Percentiles rank a stretch among this genome's conserved stretches.
These are phyloP conservation scores for Backusella psychrophila DNA, from an alignment of 192 early-diverging fungal species.

Conservation along the genomic window DNA sequence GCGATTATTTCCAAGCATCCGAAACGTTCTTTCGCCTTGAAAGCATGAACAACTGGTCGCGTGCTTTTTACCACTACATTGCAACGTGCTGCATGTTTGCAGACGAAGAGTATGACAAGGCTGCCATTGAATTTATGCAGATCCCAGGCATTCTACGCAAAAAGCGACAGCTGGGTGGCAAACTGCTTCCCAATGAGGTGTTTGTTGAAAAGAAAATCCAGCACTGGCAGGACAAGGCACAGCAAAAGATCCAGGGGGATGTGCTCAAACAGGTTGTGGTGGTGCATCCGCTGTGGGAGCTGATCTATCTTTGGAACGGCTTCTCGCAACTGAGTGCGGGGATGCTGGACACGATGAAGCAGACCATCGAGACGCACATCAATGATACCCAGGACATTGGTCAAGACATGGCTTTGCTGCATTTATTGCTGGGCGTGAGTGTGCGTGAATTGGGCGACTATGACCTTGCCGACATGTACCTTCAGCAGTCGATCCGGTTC, in stretches of 20 bases:
- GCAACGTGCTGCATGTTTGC: conserved; percentile 40
- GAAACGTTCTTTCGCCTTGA: conserved; percentile 43
- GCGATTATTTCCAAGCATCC: conserved; percentile 39
- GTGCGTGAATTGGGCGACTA: conserved; percentile 29
- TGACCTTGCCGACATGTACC: conserved; percentile 20
- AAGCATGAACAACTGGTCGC: conserved; percentile 37
- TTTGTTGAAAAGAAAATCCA: conserved; percentile 31
- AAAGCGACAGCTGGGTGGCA: conserved; percentile 7
- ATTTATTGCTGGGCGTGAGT: conserved; percentile 25
- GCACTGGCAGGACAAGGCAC: conserved; percentile 6
- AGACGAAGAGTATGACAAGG: conserved; percentile 36
- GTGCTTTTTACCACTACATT: conserved; percentile 40
- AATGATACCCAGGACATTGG: not conserved
- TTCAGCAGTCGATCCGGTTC: conserved; percentile 11
- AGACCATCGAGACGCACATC: conserved; percentile 7
- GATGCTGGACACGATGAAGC: conserved; percentile 16
- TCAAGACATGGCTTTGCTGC: conserved; percentile 20
- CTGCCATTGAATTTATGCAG: conserved; percentile 35
- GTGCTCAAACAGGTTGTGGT: conserved; percentile 19
- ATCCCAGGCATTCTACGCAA: conserved; percentile 21
- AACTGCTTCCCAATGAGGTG: conserved; percentile 29
- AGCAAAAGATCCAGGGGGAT: conserved; percentile 9
- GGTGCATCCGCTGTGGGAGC: conserved; percentile 36
- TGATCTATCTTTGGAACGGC: conserved; percentile 41
- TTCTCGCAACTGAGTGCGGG: conserved; percentile 14